Evolutionary conservation across 768 basidiomycete genomes (phyloP), one percentile per base, ranked within the genome.

Genomic region (Rhodotorula paludigena): DNA sequence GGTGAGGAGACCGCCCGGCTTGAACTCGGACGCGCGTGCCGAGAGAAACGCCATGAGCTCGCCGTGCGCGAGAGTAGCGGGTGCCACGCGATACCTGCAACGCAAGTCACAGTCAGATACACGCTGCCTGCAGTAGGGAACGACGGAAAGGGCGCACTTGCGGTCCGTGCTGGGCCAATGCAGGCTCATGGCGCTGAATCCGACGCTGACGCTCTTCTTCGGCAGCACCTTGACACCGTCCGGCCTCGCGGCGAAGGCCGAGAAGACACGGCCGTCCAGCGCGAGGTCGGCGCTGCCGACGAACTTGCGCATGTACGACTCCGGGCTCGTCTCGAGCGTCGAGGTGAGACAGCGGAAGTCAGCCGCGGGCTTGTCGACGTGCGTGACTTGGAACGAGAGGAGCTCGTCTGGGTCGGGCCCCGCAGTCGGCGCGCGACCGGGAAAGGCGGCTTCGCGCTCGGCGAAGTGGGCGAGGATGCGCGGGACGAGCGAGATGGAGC

Each of bases 41-140:
- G 57, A 39, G 47, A 76, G 69, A 60, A 76, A 76, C 16, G 64
- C 66, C 60, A 66, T 64, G 15, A 76, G 53, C 47, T 76, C 75
- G 41, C 60, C 60, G 49, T 75, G 71, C 10, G 74, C 75, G 41
- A 71, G 66, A 14, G 73, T 70, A 3, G 68, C 65, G 15, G 68
- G 66, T 5, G 71, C 51, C 23, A 64, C 47, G 15, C 67, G 66
- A 32, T 55, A 68, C 44, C 70, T 71, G 52, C 35, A 21, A 0
- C 21, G 1, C 23, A 9, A 11, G 15, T 6, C 12, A 12, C 4
- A 20, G 23, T 5, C 12, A 5, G 35, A n/a, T 16, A 32, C 30
- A 28, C 23, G 38, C 3, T 7, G 30, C n/a, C 10, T 12, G 20
- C 25, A 30, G 15, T 6, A 23, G 25, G 7, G 33, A 47, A n/a